phyloP scores from a whole-genome alignment of 129 eudicot species.

The Flaveria bidentis region DNA sequence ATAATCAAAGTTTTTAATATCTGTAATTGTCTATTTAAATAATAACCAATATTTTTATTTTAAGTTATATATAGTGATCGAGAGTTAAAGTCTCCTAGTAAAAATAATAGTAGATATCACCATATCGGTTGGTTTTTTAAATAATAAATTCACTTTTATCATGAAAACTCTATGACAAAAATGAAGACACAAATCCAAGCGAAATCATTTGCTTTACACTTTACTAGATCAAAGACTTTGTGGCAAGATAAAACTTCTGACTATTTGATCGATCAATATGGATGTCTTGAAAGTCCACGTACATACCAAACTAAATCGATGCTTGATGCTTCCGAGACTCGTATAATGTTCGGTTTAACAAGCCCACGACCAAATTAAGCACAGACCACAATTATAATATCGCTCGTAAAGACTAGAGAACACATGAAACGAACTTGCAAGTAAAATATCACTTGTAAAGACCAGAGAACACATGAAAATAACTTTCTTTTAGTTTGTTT shows the following conservation, averaged over 20 bases:
- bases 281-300: no score
- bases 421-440: not conserved
- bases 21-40: not conserved
- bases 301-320: no score
- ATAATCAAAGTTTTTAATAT: not conserved
- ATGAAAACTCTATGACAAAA: no score
- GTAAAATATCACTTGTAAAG: not conserved
- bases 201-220: no score
- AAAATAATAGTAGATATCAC: not conserved
- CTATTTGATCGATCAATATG: no score
- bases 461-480: not conserved
- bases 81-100: not conserved
- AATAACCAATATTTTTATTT: not conserved
- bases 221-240: no score
- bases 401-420: not conserved
- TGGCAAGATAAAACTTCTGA: no score
- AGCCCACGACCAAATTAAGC: not conserved
- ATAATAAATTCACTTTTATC: no score
- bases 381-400: not conserved
- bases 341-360: not conserved
- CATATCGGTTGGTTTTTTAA: not conserved
- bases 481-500: not conserved
- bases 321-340: no score
- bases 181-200: no score
- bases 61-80: not conserved